Conservation (phyloP, 495 filamentous ascomycete species). For the Aspergillus homomorphus region DNA sequence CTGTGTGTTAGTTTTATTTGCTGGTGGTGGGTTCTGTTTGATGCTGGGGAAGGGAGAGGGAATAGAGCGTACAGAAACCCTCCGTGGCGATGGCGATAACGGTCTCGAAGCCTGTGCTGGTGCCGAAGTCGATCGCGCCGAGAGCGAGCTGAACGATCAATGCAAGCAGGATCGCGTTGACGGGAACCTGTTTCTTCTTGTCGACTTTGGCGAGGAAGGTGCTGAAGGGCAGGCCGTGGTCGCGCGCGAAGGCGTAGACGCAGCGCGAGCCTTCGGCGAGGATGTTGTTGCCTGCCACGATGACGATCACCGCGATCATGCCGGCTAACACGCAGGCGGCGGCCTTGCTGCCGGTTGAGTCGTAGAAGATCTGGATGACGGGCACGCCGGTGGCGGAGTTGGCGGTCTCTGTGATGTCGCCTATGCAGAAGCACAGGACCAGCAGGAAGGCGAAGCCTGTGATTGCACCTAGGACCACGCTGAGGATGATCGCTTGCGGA, state of each 20-base stretch:
- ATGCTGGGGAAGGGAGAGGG: not conserved
- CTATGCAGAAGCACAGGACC: conserved; percentile 39
- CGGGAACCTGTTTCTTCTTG: conserved; percentile 41
- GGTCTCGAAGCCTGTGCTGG: conserved; percentile 55
- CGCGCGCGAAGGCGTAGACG: conserved; percentile 40
- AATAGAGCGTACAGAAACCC: conserved; percentile 50
- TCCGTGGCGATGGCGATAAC: conserved; percentile 55
- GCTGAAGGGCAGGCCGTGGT: conserved; percentile 36
- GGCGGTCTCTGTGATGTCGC: conserved; percentile 34
- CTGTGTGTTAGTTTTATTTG: not conserved
- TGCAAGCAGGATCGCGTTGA: conserved; percentile 49
- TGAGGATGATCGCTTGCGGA: conserved; percentile 53
- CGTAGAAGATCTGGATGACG: conserved; percentile 30
- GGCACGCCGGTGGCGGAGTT: conserved; percentile 28
- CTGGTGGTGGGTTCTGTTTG: conserved; percentile 2
- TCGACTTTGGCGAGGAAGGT: conserved; percentile 32
- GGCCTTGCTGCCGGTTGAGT: conserved; percentile 19
- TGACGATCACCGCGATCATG: conserved; percentile 31
- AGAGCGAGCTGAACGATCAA: conserved; percentile 51
- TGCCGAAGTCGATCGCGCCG: conserved; percentile 57
- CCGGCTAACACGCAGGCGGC: conserved; percentile 28
- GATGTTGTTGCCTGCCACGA: conserved; percentile 29
- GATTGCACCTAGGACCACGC: conserved; percentile 48
- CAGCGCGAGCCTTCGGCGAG: conserved; percentile 39
- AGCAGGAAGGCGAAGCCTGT: conserved; percentile 41